A percentile compares a stretch with the other conserved stretches of the same genome.
Conservation (phyloP, 495 filamentous ascomycete species). For the Hypomontagnella monticulosa region DNA sequence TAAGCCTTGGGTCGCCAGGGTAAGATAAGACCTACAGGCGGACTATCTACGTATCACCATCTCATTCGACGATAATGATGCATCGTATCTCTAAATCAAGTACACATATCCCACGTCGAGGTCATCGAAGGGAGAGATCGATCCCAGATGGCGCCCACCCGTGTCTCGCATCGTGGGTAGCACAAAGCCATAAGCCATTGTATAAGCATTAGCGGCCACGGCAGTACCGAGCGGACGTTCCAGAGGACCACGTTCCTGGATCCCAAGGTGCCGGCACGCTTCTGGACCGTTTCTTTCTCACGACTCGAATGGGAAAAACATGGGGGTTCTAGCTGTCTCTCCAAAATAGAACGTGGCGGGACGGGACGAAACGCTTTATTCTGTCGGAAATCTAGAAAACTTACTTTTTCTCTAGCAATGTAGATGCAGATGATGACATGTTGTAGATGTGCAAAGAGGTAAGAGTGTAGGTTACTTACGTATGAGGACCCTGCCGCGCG, state of each 20-base stretch:
- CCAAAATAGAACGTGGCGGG: slow-evolving; percentile 5
- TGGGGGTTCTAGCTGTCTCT: slow-evolving; percentile 1
- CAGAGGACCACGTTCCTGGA: slow-evolving; percentile 41
- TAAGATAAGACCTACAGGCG: neutral
- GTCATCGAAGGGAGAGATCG: slow-evolving; percentile 13
- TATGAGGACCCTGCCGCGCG: neutral
- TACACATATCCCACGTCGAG: neutral
- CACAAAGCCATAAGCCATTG: slow-evolving; percentile 25
- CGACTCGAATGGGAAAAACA: neutral
- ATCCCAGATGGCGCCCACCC: slow-evolving; percentile 32
- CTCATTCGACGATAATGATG: neutral
- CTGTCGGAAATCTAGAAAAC: slow-evolving; percentile 13
- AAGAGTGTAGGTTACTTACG: neutral
- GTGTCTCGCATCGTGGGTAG: slow-evolving; percentile 40
- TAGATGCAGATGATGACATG: neutral
- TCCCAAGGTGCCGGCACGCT: slow-evolving; percentile 28
- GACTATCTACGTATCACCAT: slow-evolving; percentile 1
- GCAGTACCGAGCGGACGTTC: slow-evolving; percentile 28
- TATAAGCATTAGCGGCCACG: slow-evolving; percentile 17
- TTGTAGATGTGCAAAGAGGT: too few relatives aligned
- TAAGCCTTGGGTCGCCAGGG: neutral
- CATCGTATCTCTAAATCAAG: neutral
- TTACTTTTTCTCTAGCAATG: neutral
- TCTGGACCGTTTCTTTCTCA: slow-evolving; percentile 28
- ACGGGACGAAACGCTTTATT: slow-evolving; percentile 27